These are phyloP conservation scores for Massariosphaeria phaeospora DNA, from an alignment of 495 filamentous ascomycete genomes.

Conservation along the genomic window DNA sequence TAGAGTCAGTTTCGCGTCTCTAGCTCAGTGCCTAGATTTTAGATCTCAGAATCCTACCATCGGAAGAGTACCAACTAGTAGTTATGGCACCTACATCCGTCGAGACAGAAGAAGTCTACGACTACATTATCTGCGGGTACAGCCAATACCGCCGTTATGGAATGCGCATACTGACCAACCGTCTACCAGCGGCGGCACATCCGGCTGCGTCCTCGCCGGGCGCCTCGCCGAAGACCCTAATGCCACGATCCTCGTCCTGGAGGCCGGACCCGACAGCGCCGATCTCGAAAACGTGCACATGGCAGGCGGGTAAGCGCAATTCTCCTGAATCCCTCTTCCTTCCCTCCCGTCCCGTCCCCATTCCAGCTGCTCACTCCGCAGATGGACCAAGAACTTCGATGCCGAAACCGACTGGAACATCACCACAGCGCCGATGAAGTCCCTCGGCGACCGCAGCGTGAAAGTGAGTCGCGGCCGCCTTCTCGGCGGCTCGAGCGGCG, in stretches of 20 bases:
- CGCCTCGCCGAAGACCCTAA: conserved; percentile 48
- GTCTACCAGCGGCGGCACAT: conserved; percentile 41
- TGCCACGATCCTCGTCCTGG: conserved; percentile 46
- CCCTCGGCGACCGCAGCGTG: conserved; percentile 5
- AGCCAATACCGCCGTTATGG: background rate
- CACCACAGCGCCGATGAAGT: conserved; percentile 23
- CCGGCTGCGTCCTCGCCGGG: conserved; percentile 49
- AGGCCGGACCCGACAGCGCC: conserved; percentile 38
- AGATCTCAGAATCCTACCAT: no score
- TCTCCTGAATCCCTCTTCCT: no score
- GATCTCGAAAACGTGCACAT: background rate
- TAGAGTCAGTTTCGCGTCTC: no score
- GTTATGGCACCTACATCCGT: background rate
- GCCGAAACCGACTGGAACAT: conserved; percentile 32
- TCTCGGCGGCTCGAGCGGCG: conserved; percentile 56
- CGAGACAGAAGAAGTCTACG: conserved; percentile 2
- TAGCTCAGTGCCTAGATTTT: no score
- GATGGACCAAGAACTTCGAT: background rate
- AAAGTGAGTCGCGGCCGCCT: conserved; percentile 36
- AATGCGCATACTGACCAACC: conserved; percentile 7
- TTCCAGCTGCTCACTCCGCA: no score
- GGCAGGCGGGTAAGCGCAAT: conserved; percentile 30
- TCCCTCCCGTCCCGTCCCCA: no score
- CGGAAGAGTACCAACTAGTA: no score
- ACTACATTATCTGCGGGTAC: conserved; percentile 39